Evolutionary conservation across 1,284 basidiomycete species (phyloP).

Genomic region (Ustilago crameri): DNA sequence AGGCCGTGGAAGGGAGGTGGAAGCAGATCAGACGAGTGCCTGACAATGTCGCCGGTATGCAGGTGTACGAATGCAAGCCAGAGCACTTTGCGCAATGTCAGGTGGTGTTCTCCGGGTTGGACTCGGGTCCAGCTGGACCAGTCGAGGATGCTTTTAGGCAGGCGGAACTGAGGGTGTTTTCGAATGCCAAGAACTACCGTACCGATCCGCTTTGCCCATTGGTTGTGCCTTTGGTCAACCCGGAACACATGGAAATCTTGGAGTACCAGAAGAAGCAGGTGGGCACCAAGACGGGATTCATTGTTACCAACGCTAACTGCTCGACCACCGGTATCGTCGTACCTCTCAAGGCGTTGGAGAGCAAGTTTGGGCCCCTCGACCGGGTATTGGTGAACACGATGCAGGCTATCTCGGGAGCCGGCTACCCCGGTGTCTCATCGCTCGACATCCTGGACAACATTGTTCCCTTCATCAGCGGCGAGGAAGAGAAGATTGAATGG

Average conservation of each 20-base stretch:
- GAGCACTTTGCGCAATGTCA: slow-evolving; percentile 83
- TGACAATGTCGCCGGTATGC: slow-evolving; percentile 74
- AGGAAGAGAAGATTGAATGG: slow-evolving; percentile 96
- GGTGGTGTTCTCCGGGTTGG: slow-evolving; percentile 93
- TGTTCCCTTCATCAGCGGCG: slow-evolving; percentile 89
- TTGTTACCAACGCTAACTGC: slow-evolving; percentile 99
- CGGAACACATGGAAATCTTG: slow-evolving; percentile 85
- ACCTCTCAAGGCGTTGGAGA: slow-evolving; percentile 90
- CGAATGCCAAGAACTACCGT: slow-evolving; percentile 97
- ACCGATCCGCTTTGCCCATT: slow-evolving; percentile 94
- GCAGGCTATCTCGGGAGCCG: slow-evolving; percentile 96
- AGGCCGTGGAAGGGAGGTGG: slow-evolving; percentile 80
- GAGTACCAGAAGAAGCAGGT: slow-evolving; percentile 78
- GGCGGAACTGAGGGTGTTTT: slow-evolving; percentile 92
- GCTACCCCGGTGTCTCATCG: slow-evolving; percentile 91
- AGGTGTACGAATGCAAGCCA: slow-evolving; percentile 83
- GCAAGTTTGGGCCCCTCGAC: slow-evolving; percentile 91
- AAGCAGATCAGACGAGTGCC: slow-evolving; percentile 88
- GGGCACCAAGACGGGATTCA: slow-evolving; percentile 81
- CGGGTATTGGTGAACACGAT: slow-evolving; percentile 90
- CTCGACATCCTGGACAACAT: slow-evolving; percentile 97
- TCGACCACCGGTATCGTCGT: slow-evolving; percentile 94
- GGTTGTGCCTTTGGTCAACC: slow-evolving; percentile 95
- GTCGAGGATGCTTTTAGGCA: slow-evolving; percentile 88
- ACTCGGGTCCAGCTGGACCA: slow-evolving; percentile 91